phyloP scores from a whole-genome alignment of 139 green algal genomes.

The Chlamydomonas asymmetrica region DNA sequence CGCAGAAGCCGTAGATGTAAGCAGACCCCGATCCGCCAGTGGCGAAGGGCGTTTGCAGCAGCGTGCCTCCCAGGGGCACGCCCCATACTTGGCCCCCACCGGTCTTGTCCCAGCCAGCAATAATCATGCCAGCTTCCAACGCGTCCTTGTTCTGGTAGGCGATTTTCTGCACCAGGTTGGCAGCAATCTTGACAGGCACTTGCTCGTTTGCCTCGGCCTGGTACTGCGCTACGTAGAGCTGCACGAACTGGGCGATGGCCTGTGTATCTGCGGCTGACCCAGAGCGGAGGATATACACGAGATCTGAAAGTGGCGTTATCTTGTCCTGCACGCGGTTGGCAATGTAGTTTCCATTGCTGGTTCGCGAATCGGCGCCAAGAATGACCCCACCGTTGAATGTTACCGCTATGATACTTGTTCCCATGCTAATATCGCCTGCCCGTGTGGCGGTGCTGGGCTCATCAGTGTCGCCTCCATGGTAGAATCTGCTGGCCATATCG shows the following conservation, averaged over 20 bases:
- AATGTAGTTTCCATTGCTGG: slow-evolving; percentile 86
- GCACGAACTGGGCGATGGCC: slow-evolving; percentile 61
- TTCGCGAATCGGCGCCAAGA: slow-evolving; percentile 78
- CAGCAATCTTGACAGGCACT: slow-evolving; percentile 75
- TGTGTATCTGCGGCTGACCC: slow-evolving; percentile 63
- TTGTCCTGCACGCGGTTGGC: slow-evolving; percentile 92
- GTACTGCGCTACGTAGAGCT: slow-evolving; percentile 68
- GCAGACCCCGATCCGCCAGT: slow-evolving; percentile 85
- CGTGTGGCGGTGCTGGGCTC: background rate
- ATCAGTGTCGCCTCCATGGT: background rate
- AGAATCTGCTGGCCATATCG: background rate
- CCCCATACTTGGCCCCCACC: slow-evolving; percentile 74
- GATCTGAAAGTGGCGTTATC: slow-evolving; percentile 65
- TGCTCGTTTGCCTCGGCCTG: slow-evolving; percentile 68
- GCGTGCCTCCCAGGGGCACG: slow-evolving; percentile 78
- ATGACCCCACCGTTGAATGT: slow-evolving; percentile 87
- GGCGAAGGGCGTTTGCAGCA: slow-evolving; percentile 70
- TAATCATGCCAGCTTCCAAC: slow-evolving; percentile 54
- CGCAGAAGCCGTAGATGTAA: slow-evolving; percentile 86
- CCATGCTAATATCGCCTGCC: slow-evolving; percentile 47
- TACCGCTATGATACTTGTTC: slow-evolving; percentile 91
- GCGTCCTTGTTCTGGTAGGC: slow-evolving; percentile 89
- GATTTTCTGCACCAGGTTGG: slow-evolving; percentile 75
- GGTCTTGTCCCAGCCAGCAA: slow-evolving; percentile 64
- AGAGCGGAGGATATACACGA: slow-evolving; percentile 58